Percentiles rank a stretch among this genome's conserved stretches.
Evolutionary conservation across 257 asterid species (phyloP).

Genomic region (Lantana camara): DNA sequence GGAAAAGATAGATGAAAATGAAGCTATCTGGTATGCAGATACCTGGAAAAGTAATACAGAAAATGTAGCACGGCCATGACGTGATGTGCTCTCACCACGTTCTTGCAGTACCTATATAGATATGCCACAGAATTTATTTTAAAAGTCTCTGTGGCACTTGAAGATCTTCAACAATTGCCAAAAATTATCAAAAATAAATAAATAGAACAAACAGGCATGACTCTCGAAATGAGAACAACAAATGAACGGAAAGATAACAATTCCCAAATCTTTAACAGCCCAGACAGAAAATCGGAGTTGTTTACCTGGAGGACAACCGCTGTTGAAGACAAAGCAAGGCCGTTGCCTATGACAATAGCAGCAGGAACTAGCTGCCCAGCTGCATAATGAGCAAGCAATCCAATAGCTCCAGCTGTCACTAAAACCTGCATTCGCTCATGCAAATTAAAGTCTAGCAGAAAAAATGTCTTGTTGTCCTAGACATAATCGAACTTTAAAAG

Average conservation of each 20-base stretch:
- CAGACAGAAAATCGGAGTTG: constrained; percentile 12
- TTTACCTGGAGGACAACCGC: constrained; percentile 85
- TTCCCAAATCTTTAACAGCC: not conserved
- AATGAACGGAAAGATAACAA: not conserved
- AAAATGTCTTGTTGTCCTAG: not conserved
- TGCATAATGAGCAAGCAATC: constrained; percentile 57
- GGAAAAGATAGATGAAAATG: not conserved
- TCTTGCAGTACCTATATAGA: constrained; percentile 81
- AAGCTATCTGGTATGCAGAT: constrained; percentile 4
- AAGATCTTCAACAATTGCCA: not conserved
- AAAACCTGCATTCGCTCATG: constrained; percentile 53
- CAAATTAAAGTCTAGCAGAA: constrained; percentile 16
- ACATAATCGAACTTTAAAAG: constrained; percentile 2
- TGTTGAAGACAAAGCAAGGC: constrained; percentile 82
- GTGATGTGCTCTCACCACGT: constrained; percentile 90
- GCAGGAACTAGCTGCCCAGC: constrained; percentile 81
- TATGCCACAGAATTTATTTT: constrained; percentile 26
- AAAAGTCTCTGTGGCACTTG: constrained; percentile 11
- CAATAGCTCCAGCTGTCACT: constrained; percentile 65
- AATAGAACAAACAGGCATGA: not conserved
- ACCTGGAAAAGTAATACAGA: constrained; percentile 87
- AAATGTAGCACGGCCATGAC: constrained; percentile 84
- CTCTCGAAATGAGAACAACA: not conserved
- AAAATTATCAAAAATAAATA: not conserved
- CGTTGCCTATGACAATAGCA: constrained; percentile 82